Evolutionary conservation across 352 stramenopile genomes (phyloP), one percentile per base, ranked within the genome.

Genomic region (Globisporangium alternatum): DNA sequence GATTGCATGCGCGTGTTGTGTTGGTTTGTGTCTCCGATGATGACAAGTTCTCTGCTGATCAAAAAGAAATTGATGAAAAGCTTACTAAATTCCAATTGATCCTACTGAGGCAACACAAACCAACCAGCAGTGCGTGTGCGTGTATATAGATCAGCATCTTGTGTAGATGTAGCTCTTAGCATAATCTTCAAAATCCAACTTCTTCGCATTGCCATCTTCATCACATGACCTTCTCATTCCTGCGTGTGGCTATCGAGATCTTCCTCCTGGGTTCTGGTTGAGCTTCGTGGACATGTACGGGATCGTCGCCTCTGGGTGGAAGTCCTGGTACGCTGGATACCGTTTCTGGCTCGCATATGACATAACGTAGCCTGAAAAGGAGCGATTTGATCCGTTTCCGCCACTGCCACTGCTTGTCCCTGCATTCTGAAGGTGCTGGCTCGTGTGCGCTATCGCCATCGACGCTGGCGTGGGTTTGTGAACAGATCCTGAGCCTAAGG

Each of bases 41-140:
- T 88, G 83, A 90, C 56, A 57, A 75, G 75, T 88, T 86, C 71
- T 89, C 77, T 80, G 59, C 78, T 88, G 77, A 86, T 79, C 66
- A 81, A 62, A 59, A 74, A 41, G 21, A 60, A 19, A 48, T 72
- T 89, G 80, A 87, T 86, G 80, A 89, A 89, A 89, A 77, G 56
- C 52, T 22, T 48, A 48, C 70, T 78, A 76, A 81, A 86, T 91
- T 91, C 81, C 83, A 91, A 91, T 91, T 91, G 83, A 91, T 91
- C 83, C 83, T 91, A 87, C 83, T 90, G 83, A 91, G 81, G 81
- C 65, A 56, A 71, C 62, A 68, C 56, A 65, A 30, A 67, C 65
- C 69, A 69, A 69, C 47, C 48, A 62, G n/a, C 37, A 31, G 4
- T 12, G 12, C 39, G 17, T 57, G 31, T 56, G 51, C 30, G 35